These are phyloP conservation scores for Geotrichum cucujoidarum DNA, from an alignment of 1,139 yeast genomes.

Conservation along the genomic window DNA sequence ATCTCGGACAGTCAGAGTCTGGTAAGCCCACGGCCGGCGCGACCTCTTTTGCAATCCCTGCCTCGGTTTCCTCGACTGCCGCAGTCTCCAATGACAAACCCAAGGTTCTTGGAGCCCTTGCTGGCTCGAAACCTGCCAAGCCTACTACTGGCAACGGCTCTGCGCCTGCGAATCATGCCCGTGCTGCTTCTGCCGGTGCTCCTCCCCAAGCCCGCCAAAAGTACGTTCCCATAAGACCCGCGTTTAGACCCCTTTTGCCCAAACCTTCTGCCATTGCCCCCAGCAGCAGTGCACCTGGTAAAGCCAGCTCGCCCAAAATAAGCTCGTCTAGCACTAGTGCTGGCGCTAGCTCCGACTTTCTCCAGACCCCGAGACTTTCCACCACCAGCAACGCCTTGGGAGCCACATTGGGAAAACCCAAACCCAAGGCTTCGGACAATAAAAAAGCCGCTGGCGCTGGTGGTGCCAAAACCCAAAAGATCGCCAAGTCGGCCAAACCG, in stretches of 20 bases:
- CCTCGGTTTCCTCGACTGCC: not conserved
- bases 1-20: not conserved
- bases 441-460: not conserved
- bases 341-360: slow-evolving; percentile 1
- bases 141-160: no score
- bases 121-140: no score
- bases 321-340: no score
- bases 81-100: not conserved
- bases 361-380: not conserved
- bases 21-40: not conserved
- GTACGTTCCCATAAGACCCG: slow-evolving; percentile 37
- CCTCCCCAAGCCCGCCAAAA: slow-evolving; percentile 17
- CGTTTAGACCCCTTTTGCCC: slow-evolving; percentile 37
- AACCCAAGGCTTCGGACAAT: not conserved
- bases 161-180: no score
- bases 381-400: not conserved
- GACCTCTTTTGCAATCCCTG: not conserved
- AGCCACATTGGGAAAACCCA: not conserved
- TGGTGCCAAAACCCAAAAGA: not conserved
- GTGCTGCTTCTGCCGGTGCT: no score
- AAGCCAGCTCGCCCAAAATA: no score
- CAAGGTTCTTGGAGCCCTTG: no score
- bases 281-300: not conserved
- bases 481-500: not conserved
- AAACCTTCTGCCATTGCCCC: slow-evolving; percentile 29